These are phyloP conservation scores for Carallia pectinifolia DNA, from an alignment of 345 rosid genomes.

Conservation along the genomic window DNA sequence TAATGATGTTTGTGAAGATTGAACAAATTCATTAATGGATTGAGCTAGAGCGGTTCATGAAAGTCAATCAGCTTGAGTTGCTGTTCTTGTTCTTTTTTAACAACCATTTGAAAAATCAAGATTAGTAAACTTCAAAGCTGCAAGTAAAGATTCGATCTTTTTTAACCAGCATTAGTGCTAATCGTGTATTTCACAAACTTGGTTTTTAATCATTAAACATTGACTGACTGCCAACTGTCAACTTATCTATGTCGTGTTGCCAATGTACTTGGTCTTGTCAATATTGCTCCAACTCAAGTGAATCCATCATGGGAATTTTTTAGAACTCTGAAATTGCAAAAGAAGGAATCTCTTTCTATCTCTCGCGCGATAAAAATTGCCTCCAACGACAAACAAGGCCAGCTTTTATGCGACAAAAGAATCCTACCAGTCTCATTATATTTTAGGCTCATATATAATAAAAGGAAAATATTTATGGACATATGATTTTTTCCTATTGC, in stretches of 20 bases:
- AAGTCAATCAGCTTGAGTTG: no score
- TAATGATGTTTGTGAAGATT: no score
- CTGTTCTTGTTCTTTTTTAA: no score
- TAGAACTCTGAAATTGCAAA: not conserved
- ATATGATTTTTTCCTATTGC: no score
- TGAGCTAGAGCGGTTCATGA: not conserved
- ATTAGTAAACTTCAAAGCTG: not conserved
- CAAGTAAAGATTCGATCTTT: not conserved
- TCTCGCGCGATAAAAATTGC: constrained; percentile 24
- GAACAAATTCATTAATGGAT: no score
- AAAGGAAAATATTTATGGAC: no score
- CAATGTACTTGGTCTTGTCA: not conserved
- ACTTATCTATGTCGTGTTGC: not conserved
- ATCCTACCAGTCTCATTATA: constrained; percentile 21
- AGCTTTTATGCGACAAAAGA: constrained; percentile 39
- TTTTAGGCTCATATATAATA: not conserved
- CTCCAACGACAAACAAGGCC: constrained; percentile 49
- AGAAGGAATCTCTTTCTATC: constrained; percentile 22
- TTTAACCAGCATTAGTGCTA: not conserved
- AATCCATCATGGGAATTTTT: constrained; percentile 18
- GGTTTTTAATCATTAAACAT: not conserved
- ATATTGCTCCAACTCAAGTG: not conserved
- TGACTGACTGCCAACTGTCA: not conserved
- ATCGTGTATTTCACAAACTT: not conserved
- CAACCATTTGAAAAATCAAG: not conserved